Percentiles rank a stretch among this genome's conserved stretches.
Conservation (phyloP, 177 flowering plant genomes). For the Vitis hybrid region DNA sequence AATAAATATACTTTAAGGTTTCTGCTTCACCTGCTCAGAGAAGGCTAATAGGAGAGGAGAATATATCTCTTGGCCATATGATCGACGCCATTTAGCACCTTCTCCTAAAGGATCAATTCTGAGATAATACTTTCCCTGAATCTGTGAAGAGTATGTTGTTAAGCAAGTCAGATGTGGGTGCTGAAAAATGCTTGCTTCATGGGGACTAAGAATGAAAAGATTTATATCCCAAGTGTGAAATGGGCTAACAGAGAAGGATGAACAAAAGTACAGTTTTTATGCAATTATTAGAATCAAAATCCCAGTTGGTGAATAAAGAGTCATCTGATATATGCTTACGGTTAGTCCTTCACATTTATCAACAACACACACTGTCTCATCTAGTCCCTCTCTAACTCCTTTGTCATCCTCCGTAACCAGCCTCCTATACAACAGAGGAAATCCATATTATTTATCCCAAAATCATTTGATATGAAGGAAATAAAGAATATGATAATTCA, state of each 20-base stretch:
- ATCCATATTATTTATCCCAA: not conserved
- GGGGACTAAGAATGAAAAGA: no score
- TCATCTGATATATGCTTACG: constrained; percentile 35
- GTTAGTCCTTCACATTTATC: constrained; percentile 70
- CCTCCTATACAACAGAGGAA: constrained; percentile 51
- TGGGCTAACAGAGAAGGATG: no score
- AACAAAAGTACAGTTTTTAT: no score
- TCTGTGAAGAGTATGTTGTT: constrained; percentile 34
- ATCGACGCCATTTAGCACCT: constrained; percentile 95
- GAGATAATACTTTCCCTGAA: constrained; percentile 77
- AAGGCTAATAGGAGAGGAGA: constrained; percentile 89
- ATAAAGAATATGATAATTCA: not conserved
- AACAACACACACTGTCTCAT: constrained; percentile 68
- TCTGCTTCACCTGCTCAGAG: constrained; percentile 59
- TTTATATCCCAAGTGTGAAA: no score
- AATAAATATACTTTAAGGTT: not conserved
- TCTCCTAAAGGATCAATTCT: constrained; percentile 80
- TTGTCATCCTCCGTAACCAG: constrained; percentile 79
- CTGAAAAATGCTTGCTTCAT: no score
- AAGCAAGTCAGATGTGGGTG: not conserved
- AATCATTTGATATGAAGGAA: not conserved
- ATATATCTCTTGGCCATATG: constrained; percentile 90
- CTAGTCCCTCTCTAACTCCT: constrained; percentile 87
- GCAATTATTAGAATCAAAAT: not conserved
- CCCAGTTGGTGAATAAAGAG: not conserved